Percentiles rank a stretch among this genome's conserved stretches.
Conservation (phyloP, 495 filamentous ascomycete species). For the Staphylotrichum longicolle region DNA sequence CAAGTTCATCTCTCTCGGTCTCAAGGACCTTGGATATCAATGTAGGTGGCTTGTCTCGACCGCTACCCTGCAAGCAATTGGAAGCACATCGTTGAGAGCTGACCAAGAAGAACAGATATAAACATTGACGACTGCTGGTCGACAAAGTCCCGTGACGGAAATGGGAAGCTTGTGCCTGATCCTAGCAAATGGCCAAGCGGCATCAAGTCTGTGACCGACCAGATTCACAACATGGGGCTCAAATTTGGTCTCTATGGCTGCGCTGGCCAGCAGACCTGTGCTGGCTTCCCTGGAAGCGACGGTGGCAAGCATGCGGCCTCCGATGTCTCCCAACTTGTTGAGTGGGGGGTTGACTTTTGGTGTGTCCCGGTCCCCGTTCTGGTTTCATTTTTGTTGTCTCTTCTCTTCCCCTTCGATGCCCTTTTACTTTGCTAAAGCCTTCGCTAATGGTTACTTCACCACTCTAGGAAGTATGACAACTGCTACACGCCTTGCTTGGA, state of each 20-base stretch:
- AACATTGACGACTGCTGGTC: slow-evolving; percentile 68
- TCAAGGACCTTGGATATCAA: slow-evolving; percentile 64
- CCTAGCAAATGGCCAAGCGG: slow-evolving; percentile 60
- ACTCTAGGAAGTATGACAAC: slow-evolving; percentile 63
- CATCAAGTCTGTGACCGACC: slow-evolving; percentile 55
- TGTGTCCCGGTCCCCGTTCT: background rate
- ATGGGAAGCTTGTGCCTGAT: slow-evolving; percentile 53
- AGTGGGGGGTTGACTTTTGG: slow-evolving; percentile 66
- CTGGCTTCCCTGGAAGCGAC: slow-evolving; percentile 58
- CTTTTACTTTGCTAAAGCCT: background rate
- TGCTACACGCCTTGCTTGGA: slow-evolving; percentile 42
- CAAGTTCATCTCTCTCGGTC: slow-evolving; percentile 28
- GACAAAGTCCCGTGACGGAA: slow-evolving; percentile 49
- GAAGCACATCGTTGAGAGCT: too few relatives aligned
- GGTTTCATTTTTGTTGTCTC: background rate
- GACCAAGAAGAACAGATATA: too few relatives aligned
- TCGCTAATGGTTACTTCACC: too few relatives aligned
- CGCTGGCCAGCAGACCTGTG: slow-evolving; percentile 64
- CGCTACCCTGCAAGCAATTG: background rate
- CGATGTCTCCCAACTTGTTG: slow-evolving; percentile 61
- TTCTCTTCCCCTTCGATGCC: background rate
- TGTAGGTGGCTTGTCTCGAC: slow-evolving; percentile 26
- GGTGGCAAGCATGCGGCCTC: slow-evolving; percentile 53
- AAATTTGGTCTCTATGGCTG: slow-evolving; percentile 66
- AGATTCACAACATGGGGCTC: slow-evolving; percentile 59